phyloP scores from a whole-genome alignment of 2,329 filamentous ascomycete species.

The Fusarium sp. region DNA sequence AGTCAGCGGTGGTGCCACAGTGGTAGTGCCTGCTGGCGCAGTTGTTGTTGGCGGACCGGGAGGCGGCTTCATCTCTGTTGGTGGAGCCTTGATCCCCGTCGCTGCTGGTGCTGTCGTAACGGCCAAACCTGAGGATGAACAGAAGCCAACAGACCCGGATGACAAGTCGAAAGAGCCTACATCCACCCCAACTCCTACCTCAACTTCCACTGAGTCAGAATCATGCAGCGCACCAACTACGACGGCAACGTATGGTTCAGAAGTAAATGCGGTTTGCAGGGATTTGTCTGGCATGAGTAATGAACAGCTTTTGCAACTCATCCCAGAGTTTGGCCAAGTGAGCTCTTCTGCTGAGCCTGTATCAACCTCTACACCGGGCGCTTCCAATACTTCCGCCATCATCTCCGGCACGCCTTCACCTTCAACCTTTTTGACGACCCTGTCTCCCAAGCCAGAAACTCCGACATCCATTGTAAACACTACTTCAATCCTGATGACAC shows the following conservation, averaged over 20 bases:
- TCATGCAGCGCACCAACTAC: neutral
- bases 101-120: neutral
- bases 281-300: neutral
- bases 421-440: neutral
- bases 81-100: neutral
- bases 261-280: neutral
- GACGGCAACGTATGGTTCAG: neutral
- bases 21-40: neutral
- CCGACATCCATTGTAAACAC: neutral
- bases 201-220: neutral
- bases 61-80: fast-evolving
- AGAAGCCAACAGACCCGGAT: neutral
- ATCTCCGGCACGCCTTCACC: neutral
- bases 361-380: neutral
- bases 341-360: neutral
- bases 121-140: neutral
- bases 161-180: neutral
- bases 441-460: neutral
- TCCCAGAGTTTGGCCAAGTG: neutral
- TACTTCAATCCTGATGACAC: neutral
- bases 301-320: neutral
- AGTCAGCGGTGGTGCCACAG: neutral
- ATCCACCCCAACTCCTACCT: neutral
- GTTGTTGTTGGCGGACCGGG: fast-evolving
- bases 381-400: neutral